Evolutionary conservation across 2,329 filamentous ascomycete genomes (phyloP).

Genomic region (Cryphonectria naterciae): DNA sequence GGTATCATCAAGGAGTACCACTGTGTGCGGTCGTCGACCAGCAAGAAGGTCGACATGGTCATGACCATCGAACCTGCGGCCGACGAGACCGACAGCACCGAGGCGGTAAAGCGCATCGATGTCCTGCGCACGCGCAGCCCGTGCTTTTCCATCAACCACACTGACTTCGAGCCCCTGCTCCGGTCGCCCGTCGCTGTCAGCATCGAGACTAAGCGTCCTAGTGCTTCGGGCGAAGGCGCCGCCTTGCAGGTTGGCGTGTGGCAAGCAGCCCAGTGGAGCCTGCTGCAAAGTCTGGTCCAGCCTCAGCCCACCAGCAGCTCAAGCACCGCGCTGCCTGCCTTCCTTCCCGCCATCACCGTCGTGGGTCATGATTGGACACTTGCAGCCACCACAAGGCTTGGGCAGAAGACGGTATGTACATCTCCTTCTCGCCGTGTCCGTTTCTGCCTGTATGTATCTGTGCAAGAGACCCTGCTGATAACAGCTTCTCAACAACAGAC

Average conservation of each 20-base stretch:
- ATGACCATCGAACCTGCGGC: neutral
- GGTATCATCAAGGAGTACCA: neutral
- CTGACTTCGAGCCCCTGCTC: constrained; percentile 8
- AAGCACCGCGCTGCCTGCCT: neutral
- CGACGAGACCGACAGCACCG: neutral
- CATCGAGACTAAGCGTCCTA: constrained; percentile 18
- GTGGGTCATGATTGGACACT: constrained; percentile 5
- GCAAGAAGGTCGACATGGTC: neutral
- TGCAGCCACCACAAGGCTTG: neutral
- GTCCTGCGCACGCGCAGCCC: neutral
- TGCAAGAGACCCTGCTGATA: neutral
- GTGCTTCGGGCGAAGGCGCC: neutral
- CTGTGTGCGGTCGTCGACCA: neutral
- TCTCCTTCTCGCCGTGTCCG: neutral
- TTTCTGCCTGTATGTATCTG: neutral
- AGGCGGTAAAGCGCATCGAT: neutral
- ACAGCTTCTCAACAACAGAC: neutral
- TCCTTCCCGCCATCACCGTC: neutral
- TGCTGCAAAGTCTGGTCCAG: neutral
- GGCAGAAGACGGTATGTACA: neutral
- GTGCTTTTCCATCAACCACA: constrained; percentile 8
- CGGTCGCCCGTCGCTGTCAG: constrained; percentile 19
- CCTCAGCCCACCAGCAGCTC: neutral
- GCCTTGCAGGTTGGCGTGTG: constrained; percentile 18
- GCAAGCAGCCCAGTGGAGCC: constrained; percentile 15